Conservation (phyloP, 495 filamentous ascomycete species). For the Cercophora sp. region DNA sequence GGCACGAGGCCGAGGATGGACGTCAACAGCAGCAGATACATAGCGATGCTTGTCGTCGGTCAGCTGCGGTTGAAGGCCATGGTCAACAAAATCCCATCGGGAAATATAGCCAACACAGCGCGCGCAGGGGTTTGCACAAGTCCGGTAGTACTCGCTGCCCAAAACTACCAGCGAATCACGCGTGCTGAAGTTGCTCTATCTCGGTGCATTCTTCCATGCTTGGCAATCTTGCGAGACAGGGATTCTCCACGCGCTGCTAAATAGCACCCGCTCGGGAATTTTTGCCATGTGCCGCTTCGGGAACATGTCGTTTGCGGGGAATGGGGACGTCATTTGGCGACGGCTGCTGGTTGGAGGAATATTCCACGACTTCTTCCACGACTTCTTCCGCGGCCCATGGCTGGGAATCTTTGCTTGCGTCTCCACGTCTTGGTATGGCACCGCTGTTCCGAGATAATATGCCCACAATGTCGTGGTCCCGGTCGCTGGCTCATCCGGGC, state of each 20-base stretch:
- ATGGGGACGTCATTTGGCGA: background rate
- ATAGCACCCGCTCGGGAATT: background rate
- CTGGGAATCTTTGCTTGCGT: too few species aligned
- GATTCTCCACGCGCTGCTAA: background rate
- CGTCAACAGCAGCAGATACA: background rate
- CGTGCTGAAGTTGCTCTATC: too few species aligned
- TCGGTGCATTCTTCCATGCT: background rate
- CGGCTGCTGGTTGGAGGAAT: background rate
- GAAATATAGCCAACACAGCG: background rate
- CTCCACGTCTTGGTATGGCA: too few species aligned
- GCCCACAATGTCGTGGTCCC: too few species aligned
- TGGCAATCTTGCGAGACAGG: too few species aligned
- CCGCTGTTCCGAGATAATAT: too few species aligned
- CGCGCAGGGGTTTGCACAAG: too few species aligned
- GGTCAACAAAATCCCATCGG: background rate
- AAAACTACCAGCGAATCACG: background rate
- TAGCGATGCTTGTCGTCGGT: too few species aligned
- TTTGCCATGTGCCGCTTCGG: background rate
- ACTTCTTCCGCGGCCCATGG: too few species aligned
- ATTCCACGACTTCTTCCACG: background rate
- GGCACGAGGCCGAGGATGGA: constrained; percentile 3
- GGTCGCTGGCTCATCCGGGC: too few species aligned
- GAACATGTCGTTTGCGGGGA: constrained; percentile 1
- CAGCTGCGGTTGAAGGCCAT: background rate
- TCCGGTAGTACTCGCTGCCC: background rate